phyloP scores from a whole-genome alignment of 176 grass and related monocot species.

The Oryza coarctata region DNA sequence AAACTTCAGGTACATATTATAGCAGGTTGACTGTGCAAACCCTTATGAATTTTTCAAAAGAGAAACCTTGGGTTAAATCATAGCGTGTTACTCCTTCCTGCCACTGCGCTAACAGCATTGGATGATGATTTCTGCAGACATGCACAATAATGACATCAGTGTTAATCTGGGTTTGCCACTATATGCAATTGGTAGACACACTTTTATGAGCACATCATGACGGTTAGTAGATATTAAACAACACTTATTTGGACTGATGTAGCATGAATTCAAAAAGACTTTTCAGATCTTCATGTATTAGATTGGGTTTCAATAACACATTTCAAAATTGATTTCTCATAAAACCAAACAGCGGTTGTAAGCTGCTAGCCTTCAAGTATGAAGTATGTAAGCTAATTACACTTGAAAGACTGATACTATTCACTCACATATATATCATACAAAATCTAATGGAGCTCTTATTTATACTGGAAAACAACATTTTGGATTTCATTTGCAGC shows the following conservation, averaged over 20 bases:
- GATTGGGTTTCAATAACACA: background rate
- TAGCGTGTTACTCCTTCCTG: slow-evolving; percentile 85
- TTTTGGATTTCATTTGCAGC: background rate
- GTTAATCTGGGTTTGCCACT: background rate
- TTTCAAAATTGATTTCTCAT: background rate
- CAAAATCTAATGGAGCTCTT: background rate
- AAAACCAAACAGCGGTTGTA: background rate
- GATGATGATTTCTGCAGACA: slow-evolving; percentile 77
- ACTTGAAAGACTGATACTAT: background rate
- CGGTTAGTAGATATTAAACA: background rate
- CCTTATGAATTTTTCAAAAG: slow-evolving; percentile 88
- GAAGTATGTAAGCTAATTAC: background rate
- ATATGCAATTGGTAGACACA: background rate
- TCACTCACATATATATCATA: background rate
- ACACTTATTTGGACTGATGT: background rate
- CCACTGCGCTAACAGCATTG: slow-evolving; percentile 84
- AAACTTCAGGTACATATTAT: background rate
- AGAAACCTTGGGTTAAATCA: slow-evolving; percentile 61
- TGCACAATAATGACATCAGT: background rate
- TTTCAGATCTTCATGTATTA: background rate
- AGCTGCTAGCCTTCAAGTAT: background rate
- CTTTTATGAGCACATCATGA: background rate
- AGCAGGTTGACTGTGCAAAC: slow-evolving; percentile 23
- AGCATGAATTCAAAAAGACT: background rate
- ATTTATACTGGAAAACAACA: background rate